Conservation (phyloP, 345 rosid genomes). For the Durio zibethinus region DNA sequence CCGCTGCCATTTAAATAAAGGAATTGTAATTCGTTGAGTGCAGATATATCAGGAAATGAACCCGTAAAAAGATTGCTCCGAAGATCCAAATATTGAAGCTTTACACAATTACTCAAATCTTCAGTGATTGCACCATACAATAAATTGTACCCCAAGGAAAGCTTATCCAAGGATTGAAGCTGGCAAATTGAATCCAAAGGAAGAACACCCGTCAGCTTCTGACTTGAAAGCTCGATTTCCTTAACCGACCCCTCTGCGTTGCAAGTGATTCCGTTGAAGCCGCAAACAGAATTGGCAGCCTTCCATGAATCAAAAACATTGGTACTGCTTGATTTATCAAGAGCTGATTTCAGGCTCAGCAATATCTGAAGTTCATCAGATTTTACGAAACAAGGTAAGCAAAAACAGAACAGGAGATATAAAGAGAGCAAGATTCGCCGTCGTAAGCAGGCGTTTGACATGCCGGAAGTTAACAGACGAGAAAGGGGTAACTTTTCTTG, state of each 20-base stretch:
- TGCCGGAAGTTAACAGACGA: slow-evolving; percentile 17
- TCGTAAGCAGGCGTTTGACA: slow-evolving; percentile 28
- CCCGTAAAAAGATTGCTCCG: slow-evolving; percentile 71
- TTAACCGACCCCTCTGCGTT: slow-evolving; percentile 37
- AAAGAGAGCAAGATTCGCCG: slow-evolving; percentile 7
- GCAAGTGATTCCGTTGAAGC: slow-evolving; percentile 67
- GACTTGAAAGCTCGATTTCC: slow-evolving; percentile 64
- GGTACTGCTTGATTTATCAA: slow-evolving; percentile 34
- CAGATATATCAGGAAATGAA: slow-evolving; percentile 52
- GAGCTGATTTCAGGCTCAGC: slow-evolving; percentile 42
- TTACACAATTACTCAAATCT: slow-evolving; percentile 48
- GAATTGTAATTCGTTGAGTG: slow-evolving; percentile 45
- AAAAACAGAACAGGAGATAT: slow-evolving; percentile 31
- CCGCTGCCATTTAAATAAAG: slow-evolving; percentile 58
- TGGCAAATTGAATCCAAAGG: slow-evolving; percentile 55
- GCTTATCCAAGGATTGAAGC: slow-evolving; percentile 52
- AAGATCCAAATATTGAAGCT: slow-evolving; percentile 60
- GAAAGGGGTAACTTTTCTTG: background rate
- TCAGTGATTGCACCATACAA: slow-evolving; percentile 40
- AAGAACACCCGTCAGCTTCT: slow-evolving; percentile 39
- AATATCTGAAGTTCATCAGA: slow-evolving; percentile 59
- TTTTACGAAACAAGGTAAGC: slow-evolving; percentile 20
- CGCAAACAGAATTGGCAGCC: slow-evolving; percentile 30
- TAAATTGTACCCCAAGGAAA: slow-evolving; percentile 64
- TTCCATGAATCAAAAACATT: slow-evolving; percentile 52